A percentile compares a stretch with the other conserved stretches of the same genome.
Conservation (phyloP, 1,139 yeast genomes). For the Chernovozyma sophiae-reginae region DNA sequence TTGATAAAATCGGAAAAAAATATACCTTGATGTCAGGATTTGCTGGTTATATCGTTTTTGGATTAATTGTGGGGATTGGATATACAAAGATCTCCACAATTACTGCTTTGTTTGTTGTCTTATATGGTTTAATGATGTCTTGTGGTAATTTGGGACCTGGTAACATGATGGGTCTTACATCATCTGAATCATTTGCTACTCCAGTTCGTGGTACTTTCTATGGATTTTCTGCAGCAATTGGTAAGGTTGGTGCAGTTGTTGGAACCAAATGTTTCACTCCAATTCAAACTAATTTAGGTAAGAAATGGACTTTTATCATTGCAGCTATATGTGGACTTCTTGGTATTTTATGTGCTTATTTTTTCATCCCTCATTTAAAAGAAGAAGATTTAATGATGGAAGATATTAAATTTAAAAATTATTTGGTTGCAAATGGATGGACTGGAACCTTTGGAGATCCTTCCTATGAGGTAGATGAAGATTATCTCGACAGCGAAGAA, state of each 20-base stretch:
- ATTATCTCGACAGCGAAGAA: neutral
- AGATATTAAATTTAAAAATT: constrained; percentile 60
- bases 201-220: constrained; percentile 68
- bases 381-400: constrained; percentile 67
- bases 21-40: constrained; percentile 46
- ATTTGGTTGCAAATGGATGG: constrained; percentile 65
- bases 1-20: constrained; percentile 43
- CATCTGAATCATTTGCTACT: constrained; percentile 70
- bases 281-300: constrained; percentile 32
- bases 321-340: constrained; percentile 68
- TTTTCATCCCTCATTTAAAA: constrained; percentile 63
- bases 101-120: constrained; percentile 40
- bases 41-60: constrained; percentile 43
- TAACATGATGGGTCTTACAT: constrained; percentile 62
- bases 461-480: neutral
- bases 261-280: constrained; percentile 45
- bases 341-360: constrained; percentile 57
- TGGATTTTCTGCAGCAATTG: constrained; percentile 46
- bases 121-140: constrained; percentile 46
- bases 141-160: constrained; percentile 77
- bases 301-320: constrained; percentile 45
- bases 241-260: constrained; percentile 49
- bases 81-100: constrained; percentile 37
- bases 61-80: constrained; percentile 46
- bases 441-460: constrained; percentile 50